phyloP scores from a whole-genome alignment of 768 basidiomycete genomes.

The Filobasidium floriforme region DNA sequence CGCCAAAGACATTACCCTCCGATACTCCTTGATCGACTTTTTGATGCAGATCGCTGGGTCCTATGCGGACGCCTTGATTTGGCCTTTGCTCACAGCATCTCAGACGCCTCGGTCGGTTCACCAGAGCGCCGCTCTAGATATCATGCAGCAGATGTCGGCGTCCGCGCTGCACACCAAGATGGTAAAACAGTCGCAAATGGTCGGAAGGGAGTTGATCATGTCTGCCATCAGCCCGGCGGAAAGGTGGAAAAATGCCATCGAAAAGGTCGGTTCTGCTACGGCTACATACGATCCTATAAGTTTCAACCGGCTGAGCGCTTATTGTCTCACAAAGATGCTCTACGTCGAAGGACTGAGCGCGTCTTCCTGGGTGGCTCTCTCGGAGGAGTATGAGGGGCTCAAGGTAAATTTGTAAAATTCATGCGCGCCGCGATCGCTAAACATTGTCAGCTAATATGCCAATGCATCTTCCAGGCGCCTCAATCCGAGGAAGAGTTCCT shows the following conservation, averaged over 20 bases:
- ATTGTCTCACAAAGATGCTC: slow-evolving; percentile 7
- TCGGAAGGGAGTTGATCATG: slow-evolving; percentile 40
- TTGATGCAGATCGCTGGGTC: slow-evolving; percentile 36
- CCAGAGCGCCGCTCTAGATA: slow-evolving; percentile 36
- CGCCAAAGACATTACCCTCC: slow-evolving; percentile 32
- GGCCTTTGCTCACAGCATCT: slow-evolving; percentile 42
- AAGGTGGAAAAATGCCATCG: slow-evolving; percentile 27
- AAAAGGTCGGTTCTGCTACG: slow-evolving; percentile 9
- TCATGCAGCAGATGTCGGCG: slow-evolving; percentile 35
- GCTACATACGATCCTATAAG: background rate
- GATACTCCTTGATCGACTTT: slow-evolving; percentile 32
- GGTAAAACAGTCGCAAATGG: slow-evolving; percentile 33
- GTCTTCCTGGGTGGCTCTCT: slow-evolving; percentile 24
- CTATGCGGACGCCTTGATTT: slow-evolving; percentile 43
- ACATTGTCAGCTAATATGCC: too few species aligned
- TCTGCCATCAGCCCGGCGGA: slow-evolving; percentile 37
- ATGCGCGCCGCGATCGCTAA: background rate
- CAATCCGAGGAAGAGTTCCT: slow-evolving; percentile 43
- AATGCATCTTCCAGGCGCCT: slow-evolving; percentile 24
- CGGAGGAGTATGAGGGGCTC: slow-evolving; percentile 31
- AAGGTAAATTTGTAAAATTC: slow-evolving; percentile 25
- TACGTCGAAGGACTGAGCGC: slow-evolving; percentile 22
- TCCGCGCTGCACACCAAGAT: slow-evolving; percentile 1
- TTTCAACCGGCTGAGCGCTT: background rate
- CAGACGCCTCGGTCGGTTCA: slow-evolving; percentile 37